Conservation (phyloP, 2,329 filamentous ascomycete species). For the Penicillium sp. region DNA sequence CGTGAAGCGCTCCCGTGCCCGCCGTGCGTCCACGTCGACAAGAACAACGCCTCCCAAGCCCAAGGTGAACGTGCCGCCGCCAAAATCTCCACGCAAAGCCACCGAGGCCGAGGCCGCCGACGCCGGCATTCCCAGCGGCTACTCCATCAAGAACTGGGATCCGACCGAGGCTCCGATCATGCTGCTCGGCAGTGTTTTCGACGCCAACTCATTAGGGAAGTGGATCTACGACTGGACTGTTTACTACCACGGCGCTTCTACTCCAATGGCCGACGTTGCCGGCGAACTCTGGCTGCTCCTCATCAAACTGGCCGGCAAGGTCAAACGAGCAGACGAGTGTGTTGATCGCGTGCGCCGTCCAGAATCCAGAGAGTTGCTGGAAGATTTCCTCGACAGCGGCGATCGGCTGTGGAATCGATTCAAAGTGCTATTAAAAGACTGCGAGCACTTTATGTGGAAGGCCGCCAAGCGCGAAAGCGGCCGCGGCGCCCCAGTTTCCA, state of each 20-base stretch:
- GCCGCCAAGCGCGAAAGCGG: conserved; percentile 68
- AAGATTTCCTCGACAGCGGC: conserved; percentile 86
- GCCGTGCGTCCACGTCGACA: conserved; percentile 53
- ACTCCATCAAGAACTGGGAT: conserved; percentile 98
- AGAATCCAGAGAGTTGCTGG: conserved; percentile 74
- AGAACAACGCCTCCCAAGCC: conserved; percentile 40
- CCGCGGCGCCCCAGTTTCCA: conserved; percentile 62
- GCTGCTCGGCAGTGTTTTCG: conserved; percentile 90
- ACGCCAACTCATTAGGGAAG: conserved; percentile 94
- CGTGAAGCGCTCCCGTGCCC: conserved; percentile 47
- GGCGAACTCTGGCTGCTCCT: conserved; percentile 93
- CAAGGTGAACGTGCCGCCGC: conserved; percentile 31
- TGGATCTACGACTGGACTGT: conserved; percentile 99
- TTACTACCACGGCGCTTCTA: conserved; percentile 75
- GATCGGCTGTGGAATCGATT: conserved; percentile 83
- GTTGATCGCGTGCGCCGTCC: conserved; percentile 66
- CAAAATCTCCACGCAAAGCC: conserved; percentile 46
- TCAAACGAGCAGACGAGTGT: conserved; percentile 82
- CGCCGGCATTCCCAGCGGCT: conserved; percentile 76
- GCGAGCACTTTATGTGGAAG: conserved; percentile 93
- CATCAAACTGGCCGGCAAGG: conserved; percentile 88
- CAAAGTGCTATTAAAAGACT: conserved; percentile 79
- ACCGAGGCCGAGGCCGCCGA: conserved; percentile 62
- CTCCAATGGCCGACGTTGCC: conserved; percentile 83
- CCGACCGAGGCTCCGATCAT: conserved; percentile 90